Evolutionary conservation across 2,329 filamentous ascomycete species (phyloP).

Genomic region (Decorospora gaudefroyi): DNA sequence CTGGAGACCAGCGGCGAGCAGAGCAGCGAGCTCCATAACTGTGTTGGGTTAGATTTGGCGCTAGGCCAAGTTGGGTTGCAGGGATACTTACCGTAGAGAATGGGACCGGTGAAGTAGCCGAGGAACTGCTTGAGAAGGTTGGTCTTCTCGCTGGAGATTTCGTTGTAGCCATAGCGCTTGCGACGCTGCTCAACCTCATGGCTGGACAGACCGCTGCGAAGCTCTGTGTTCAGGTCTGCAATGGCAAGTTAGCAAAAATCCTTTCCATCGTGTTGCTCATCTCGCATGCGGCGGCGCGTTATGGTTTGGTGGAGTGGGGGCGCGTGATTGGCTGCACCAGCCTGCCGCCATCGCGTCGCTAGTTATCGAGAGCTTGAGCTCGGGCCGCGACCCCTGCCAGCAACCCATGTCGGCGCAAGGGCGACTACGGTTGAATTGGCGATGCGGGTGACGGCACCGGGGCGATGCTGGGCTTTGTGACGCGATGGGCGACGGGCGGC

Average conservation of each 20-base stretch:
- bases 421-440: conserved; percentile 14
- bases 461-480: too few relatives aligned
- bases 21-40: conserved; percentile 78
- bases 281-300: conserved; percentile 14
- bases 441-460: not conserved
- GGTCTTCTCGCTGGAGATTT: conserved; percentile 73
- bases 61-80: conserved; percentile 16
- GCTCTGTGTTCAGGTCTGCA: conserved; percentile 64
- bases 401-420: conserved; percentile 7
- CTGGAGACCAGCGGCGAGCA: conserved; percentile 72
- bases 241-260: conserved; percentile 46
- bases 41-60: conserved; percentile 15
- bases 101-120: conserved; percentile 74
- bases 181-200: conserved; percentile 66
- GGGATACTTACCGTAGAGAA: conserved; percentile 70
- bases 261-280: conserved; percentile 5
- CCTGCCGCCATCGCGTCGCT: conserved; percentile 17
- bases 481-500: conserved; percentile 2
- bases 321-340: conserved; percentile 28
- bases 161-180: conserved; percentile 71
- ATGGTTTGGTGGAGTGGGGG: conserved; percentile 23
- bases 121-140: conserved; percentile 76
- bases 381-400: conserved; percentile 11
- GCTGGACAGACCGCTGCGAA: conserved; percentile 64
- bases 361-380: conserved; percentile 22